Evolutionary conservation across 2,329 filamentous ascomycete species (phyloP), one percentile per base, ranked within the genome.

Genomic region (Xylaria sp.): DNA sequence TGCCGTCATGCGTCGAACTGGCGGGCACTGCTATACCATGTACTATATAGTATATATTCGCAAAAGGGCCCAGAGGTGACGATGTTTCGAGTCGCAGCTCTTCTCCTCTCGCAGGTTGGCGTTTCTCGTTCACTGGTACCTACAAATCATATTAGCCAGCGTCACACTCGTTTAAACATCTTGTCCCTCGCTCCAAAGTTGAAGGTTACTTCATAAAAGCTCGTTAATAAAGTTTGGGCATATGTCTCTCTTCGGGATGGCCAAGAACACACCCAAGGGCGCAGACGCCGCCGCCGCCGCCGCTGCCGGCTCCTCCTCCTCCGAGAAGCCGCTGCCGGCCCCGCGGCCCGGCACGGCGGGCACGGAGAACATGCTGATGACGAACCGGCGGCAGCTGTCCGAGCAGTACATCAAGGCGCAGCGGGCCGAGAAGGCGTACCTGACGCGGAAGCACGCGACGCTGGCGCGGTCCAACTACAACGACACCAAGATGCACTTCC

Each of bases 281-380:
- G 29, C 41, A 16, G 39, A 22, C 21, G 43, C 13, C 2, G 9
- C 38, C 17, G n/a, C 17, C 17, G 18, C 38, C 7, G 18, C 18
- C 29, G 18, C 34, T n/a, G 20, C 38, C 17, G 18, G 24, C 7
- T 11, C 18, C 29, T 8, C 34, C n/a, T 16, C 38, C 19, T 9
- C 40, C 39, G 52, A 54, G 44, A 57, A 60, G 52, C 41, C 47
- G 13, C 39, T 48, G 11, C 52, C 54, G 6, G 24, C 18, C 3
- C 21, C 43, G 37, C 70, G 76, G 18, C 74, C 75, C 4, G 72
- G 73, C 52, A 77, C 76, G 13, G 74, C 75, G 0, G 73, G 73
- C 50, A 79, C 76, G 17, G 73, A 77, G 60, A 70, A 71, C 57
- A 64, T 76, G 26, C 72, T 78, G 39, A 67, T 69, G 42, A 71